Conservation (phyloP, 495 filamentous ascomycete genomes). For the Xylaria grammica region DNA sequence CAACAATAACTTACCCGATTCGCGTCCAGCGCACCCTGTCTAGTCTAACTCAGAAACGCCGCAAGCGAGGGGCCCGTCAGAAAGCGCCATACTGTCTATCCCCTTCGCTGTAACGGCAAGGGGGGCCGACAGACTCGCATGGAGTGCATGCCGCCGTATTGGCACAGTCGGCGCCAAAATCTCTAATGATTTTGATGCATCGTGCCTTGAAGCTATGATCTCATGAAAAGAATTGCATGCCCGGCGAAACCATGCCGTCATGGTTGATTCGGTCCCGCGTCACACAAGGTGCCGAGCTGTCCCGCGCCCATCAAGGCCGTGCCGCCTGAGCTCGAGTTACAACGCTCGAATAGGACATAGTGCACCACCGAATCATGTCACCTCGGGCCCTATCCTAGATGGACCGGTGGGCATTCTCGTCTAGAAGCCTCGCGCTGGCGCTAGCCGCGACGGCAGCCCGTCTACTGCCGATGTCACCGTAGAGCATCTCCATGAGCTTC, state of each 20-base stretch:
- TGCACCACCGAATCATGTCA: neutral
- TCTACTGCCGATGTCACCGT: constrained; percentile 8
- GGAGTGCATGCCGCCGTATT: no score
- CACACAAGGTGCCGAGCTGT: neutral
- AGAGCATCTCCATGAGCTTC: constrained; percentile 73
- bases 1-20: neutral
- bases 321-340: neutral
- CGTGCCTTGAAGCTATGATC: no score
- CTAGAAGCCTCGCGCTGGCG: constrained; percentile 13
- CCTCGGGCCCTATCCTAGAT: constrained; percentile 4
- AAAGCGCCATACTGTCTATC: neutral
- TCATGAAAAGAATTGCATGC: no score
- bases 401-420: constrained; percentile 8
- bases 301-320: neutral
- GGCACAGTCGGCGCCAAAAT: no score
- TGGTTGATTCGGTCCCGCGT: no score
- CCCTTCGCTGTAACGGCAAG: neutral
- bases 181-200: no score
- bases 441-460: constrained; percentile 11
- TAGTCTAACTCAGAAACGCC: constrained; percentile 18
- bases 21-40: neutral
- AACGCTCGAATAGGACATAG: neutral
- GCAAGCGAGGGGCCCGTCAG: neutral
- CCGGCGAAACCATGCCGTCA: no score
- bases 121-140: no score